Percentiles rank a stretch among this genome's conserved stretches.
Conservation (phyloP, 768 basidiomycete genomes). For the Hericium rajendrae region DNA sequence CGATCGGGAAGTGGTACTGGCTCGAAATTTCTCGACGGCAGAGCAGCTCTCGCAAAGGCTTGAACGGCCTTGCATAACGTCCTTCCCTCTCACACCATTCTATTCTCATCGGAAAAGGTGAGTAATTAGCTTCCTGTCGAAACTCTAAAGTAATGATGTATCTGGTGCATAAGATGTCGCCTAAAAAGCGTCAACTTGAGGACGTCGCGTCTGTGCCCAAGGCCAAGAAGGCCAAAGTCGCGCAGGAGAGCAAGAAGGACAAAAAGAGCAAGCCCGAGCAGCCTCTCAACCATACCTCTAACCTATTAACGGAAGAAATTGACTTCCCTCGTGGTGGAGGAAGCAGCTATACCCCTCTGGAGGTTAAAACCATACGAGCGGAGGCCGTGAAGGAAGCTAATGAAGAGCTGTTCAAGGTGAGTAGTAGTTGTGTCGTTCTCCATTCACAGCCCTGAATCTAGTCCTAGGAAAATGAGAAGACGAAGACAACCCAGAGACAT, state of each 20-base stretch:
- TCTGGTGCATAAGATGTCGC: slow-evolving; percentile 24
- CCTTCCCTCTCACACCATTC: too few relatives aligned
- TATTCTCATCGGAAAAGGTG: too few relatives aligned
- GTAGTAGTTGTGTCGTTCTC: slow-evolving; percentile 9
- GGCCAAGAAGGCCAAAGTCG: slow-evolving; percentile 53
- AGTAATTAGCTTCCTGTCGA: too few relatives aligned
- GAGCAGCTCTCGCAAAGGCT: too few relatives aligned
- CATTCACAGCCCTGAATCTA: not conserved
- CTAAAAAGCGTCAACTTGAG: slow-evolving; percentile 55
- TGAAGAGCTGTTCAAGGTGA: slow-evolving; percentile 63
- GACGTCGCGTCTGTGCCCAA: slow-evolving; percentile 38
- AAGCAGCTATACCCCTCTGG: slow-evolving; percentile 76
- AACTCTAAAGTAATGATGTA: too few relatives aligned
- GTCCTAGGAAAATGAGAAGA: slow-evolving; percentile 6
- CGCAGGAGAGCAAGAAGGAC: slow-evolving; percentile 13
- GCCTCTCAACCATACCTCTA: slow-evolving; percentile 26
- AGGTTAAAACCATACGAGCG: slow-evolving; percentile 76
- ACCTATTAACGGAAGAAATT: slow-evolving; percentile 53
- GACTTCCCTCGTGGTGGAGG: slow-evolving; percentile 97
- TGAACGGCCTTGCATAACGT: too few relatives aligned
- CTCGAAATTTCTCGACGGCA: not conserved
- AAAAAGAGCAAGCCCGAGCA: slow-evolving; percentile 19
- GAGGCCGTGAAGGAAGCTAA: slow-evolving; percentile 84
- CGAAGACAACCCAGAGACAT: slow-evolving; percentile 31
- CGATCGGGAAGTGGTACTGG: not conserved